These are phyloP conservation scores for Linaria vulgaris DNA, from an alignment of 257 asterid genomes.

Conservation along the genomic window DNA sequence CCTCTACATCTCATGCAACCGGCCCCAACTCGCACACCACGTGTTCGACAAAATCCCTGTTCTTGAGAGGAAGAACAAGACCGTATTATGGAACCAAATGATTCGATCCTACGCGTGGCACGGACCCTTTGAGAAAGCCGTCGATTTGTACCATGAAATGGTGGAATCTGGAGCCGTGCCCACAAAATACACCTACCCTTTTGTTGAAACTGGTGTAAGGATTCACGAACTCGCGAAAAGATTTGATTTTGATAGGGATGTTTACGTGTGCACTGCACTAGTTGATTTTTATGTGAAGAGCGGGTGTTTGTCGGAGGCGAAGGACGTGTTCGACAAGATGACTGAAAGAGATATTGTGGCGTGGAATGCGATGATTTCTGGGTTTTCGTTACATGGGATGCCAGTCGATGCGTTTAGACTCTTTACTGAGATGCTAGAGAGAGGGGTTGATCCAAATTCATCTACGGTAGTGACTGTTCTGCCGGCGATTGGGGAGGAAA, in stretches of 20 bases:
- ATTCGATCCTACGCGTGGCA: too few relatives aligned
- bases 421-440: conserved; percentile 55
- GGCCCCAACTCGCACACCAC: too few relatives aligned
- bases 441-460: conserved; percentile 54
- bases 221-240: conserved; percentile 56
- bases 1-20: too few relatives aligned
- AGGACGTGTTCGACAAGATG: conserved; percentile 61
- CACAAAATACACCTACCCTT: too few relatives aligned
- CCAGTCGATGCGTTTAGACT: conserved; percentile 44
- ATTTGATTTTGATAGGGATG: conserved; percentile 46
- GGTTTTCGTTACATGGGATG: conserved; percentile 59
- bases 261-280: conserved; percentile 74
- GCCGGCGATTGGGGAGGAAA: conserved; percentile 57
- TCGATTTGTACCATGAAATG: too few relatives aligned
- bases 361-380: conserved; percentile 85
- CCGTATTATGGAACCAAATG: too few relatives aligned
- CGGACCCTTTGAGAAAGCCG: too few relatives aligned
- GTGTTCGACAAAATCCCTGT: too few relatives aligned
- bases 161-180: too few relatives aligned
- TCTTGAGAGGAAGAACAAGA: too few relatives aligned
- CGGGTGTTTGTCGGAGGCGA: conserved; percentile 60
- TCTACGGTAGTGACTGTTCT: conserved; percentile 67
- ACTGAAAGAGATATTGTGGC: conserved; percentile 69
- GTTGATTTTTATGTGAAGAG: conserved; percentile 78
- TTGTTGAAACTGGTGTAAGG: conserved; percentile 47